Percentiles rank a stretch among this genome's conserved stretches.
phyloP scores from a whole-genome alignment of 108 stramenopile genomes.

The Conticribra guillardii region DNA sequence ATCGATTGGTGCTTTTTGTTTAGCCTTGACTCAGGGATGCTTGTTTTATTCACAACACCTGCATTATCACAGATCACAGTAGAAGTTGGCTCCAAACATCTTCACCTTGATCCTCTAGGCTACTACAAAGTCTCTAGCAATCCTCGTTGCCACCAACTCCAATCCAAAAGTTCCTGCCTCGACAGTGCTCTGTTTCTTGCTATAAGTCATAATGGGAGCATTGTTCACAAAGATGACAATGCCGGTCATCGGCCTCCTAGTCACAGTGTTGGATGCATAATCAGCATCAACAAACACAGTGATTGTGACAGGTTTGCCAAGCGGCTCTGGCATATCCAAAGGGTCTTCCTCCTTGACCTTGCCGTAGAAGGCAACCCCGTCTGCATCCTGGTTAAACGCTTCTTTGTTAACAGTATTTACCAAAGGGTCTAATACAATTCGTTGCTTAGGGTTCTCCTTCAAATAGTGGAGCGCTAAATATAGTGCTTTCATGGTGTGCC shows the following conservation, averaged over 20 bases:
- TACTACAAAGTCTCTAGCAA: conserved; percentile 13
- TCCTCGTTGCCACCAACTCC: conserved; percentile 25
- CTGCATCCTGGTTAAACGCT: no score
- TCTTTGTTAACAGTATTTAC: no score
- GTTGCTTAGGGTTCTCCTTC: no score
- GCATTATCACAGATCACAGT: conserved; percentile 58
- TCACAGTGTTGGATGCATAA: conserved; percentile 10
- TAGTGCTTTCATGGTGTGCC: no score
- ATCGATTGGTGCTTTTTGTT: no score
- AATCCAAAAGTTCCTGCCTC: conserved; percentile 62
- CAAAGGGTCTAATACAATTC: no score
- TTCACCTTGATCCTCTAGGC: conserved; percentile 55
- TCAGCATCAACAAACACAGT: no score
- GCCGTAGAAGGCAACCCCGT: no score
- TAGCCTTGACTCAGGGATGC: conserved; percentile 14
- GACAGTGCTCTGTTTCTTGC: conserved; percentile 62
- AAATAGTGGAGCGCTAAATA: no score
- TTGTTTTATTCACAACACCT: conserved; percentile 16
- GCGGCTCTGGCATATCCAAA: no score
- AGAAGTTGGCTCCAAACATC: conserved; percentile 54
- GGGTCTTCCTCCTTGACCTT: no score
- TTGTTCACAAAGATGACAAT: conserved; percentile 58
- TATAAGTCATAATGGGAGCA: conserved; percentile 55
- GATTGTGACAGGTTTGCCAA: no score
- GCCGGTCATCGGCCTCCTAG: conserved; percentile 25